Base-by-base conservation (phyloP, 1,284 basidiomycete genomes). In the Neonothopanus nambi region DNA sequence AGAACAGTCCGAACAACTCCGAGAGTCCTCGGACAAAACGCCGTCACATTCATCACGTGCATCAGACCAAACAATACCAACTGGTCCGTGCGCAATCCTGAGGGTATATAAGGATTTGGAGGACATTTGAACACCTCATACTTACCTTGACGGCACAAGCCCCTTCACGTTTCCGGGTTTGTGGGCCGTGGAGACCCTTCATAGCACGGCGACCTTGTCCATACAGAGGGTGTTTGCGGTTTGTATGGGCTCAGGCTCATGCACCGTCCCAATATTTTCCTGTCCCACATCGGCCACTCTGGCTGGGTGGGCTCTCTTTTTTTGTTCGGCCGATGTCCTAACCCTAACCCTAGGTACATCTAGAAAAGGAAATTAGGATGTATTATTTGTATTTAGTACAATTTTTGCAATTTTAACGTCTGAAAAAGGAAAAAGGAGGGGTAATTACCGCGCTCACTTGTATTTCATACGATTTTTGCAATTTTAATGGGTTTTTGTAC, bases 151-250 rank as follows among this genome's bases (percentile, higher is more conserved):
- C 47, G 51, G 51, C 51, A 53, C 51, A 53, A 30, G 44, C 44
- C 45, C 51, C 45, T 53, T 53, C 51, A 53, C 2, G 38, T 53
- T 21, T 21, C 44, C 44, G 37, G 51, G 51, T 53, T 41, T 48
- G 51, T 53, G 51, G 51, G 51, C 41, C 24, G 51, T 42, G 45
- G 44, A 52, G 28, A 41, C 30, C 17, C 43, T 52, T 39, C 51
- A 52, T 52, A 52, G 51, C 51, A 52, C 51, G 51, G 51, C 51
- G 51, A 52, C 51, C 39, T 47, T 52, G 51, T 52, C 51, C 51
- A 35, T 42, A 52, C 51, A 52, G 38, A 52, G 51, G 44, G 45
- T 40, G 18, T 52, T 38, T 52, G 28, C 38, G 26, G 51, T 45
- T 52, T 52, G 51, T 52, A 52, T 52, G 30, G 37, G 51, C 44